Percentiles rank a stretch among this genome's conserved stretches.
Conservation (phyloP, 352 stramenopile genomes). For the Phytophthora lateralis region DNA sequence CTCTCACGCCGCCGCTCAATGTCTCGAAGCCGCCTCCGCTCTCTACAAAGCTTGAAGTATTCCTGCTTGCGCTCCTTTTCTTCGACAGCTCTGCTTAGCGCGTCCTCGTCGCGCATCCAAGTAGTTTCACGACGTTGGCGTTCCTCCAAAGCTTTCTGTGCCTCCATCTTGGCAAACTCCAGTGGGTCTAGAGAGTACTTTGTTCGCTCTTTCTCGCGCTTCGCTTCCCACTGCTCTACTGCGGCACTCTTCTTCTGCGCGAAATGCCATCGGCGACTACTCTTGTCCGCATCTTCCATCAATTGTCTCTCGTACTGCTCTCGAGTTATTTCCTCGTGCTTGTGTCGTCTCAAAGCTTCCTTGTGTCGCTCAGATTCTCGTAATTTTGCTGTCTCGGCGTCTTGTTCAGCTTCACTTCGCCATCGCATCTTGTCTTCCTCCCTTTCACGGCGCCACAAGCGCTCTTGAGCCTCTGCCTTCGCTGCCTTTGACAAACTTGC, state of each 20-base stretch:
- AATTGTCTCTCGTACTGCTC: conserved; percentile 36
- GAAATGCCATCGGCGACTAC: conserved; percentile 43
- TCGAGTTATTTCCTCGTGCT: conserved; percentile 45
- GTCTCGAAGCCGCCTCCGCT: conserved; percentile 37
- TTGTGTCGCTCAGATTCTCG: conserved; percentile 5
- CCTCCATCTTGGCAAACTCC: conserved; percentile 50
- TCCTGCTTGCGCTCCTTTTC: conserved; percentile 43
- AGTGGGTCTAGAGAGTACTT: conserved; percentile 64
- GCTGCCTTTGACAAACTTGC: conserved; percentile 21
- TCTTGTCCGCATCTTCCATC: conserved; percentile 53
- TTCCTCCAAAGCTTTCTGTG: conserved; percentile 49
- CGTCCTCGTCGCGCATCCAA: conserved; percentile 54
- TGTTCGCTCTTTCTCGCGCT: conserved; percentile 51
- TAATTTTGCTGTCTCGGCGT: conserved; percentile 7
- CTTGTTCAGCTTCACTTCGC: conserved; percentile 20
- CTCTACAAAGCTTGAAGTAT: conserved; percentile 50
- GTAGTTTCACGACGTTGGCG: conserved; percentile 55
- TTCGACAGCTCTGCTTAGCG: conserved; percentile 24
- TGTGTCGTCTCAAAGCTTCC: conserved; percentile 33
- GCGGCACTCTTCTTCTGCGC: conserved; percentile 43
- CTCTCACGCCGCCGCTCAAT: conserved; percentile 35
- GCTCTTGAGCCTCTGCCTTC: conserved; percentile 24
- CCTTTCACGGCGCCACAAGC: conserved; percentile 24
- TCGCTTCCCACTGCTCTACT: conserved; percentile 45
- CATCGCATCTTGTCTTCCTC: conserved; percentile 27